phyloP scores from a whole-genome alignment of 164 flowering plant genomes.

The Macadamia tetraphylla region DNA sequence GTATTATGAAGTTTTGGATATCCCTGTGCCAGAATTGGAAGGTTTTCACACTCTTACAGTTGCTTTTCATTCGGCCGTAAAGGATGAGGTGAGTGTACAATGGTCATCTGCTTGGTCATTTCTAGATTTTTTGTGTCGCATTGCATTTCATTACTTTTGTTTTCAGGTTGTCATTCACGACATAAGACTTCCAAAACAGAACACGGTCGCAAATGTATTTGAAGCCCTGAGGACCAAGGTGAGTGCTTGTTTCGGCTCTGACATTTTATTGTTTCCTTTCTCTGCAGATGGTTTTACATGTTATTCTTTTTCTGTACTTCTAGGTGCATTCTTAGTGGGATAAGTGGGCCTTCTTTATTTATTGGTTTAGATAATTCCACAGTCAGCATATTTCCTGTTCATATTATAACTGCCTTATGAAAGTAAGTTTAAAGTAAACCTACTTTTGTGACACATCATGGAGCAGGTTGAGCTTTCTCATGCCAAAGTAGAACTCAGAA shows the following conservation, averaged over 20 bases:
- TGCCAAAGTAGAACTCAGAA: slow-evolving; percentile 52
- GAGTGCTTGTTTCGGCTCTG: background rate
- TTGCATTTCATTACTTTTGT: background rate
- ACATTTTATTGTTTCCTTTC: background rate
- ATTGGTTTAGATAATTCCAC: background rate
- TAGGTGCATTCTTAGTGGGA: background rate
- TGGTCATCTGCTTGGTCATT: background rate
- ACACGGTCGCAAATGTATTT: slow-evolving; percentile 55
- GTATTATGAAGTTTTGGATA: slow-evolving; percentile 78
- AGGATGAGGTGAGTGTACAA: slow-evolving; percentile 40
- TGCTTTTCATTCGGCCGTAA: slow-evolving; percentile 40
- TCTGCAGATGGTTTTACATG: background rate
- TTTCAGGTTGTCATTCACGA: slow-evolving; percentile 42
- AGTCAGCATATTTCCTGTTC: background rate
- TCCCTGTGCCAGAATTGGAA: slow-evolving; percentile 77
- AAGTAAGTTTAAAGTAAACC: background rate
- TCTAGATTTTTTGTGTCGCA: background rate
- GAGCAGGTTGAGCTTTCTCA: slow-evolving; percentile 57
- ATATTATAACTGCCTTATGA: background rate
- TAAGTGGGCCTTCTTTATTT: background rate
- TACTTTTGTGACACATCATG: slow-evolving; percentile 2
- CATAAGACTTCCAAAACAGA: slow-evolving; percentile 53
- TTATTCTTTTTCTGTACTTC: background rate
- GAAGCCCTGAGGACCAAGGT: slow-evolving; percentile 49
- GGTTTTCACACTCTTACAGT: slow-evolving; percentile 45